phyloP scores from a whole-genome alignment of 345 rosid species.

The Corchorus olitorius region DNA sequence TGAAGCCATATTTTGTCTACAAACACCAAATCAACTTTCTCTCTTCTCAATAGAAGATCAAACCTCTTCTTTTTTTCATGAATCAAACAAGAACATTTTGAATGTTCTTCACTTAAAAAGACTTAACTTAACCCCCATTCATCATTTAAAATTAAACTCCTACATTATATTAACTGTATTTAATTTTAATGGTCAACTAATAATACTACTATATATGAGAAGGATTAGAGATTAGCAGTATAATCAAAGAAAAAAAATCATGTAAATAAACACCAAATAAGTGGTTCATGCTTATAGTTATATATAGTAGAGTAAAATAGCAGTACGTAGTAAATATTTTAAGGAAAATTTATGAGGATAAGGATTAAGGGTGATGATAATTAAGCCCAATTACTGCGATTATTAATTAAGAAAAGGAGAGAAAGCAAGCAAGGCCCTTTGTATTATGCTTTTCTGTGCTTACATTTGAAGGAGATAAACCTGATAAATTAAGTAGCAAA shows the following conservation, averaged over 20 bases:
- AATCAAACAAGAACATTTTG: too few species aligned
- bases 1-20: too few species aligned
- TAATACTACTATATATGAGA: too few species aligned
- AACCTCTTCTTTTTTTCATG: too few species aligned
- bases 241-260: too few species aligned
- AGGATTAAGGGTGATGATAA: neutral
- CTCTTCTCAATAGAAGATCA: too few species aligned
- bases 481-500: constrained; percentile 11
- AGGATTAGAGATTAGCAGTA: too few species aligned
- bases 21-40: too few species aligned
- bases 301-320: too few species aligned
- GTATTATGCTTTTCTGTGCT: constrained; percentile 5
- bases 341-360: neutral
- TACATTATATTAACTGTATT: neutral
- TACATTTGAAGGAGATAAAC: constrained; percentile 16
- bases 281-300: too few species aligned
- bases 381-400: neutral
- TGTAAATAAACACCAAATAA: too few species aligned
- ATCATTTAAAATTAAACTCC: neutral
- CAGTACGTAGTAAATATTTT: too few species aligned
- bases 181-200: neutral
- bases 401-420: neutral
- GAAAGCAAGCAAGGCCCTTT: constrained; percentile 9
- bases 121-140: neutral
- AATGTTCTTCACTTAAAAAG: neutral